Conservation (phyloP, 73 alveolate genomes). For the Tetrahymena elliotti region DNA sequence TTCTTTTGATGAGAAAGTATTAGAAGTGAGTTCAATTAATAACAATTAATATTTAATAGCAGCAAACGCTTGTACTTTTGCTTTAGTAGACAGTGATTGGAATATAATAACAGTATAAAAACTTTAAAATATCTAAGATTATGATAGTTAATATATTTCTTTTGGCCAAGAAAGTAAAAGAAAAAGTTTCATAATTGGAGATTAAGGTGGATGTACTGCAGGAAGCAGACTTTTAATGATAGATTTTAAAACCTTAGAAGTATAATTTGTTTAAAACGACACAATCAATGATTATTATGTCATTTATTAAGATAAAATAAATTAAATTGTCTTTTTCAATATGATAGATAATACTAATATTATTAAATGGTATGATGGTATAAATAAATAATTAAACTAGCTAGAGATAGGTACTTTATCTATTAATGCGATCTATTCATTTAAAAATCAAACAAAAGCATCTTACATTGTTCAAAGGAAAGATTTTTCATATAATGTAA, state of each 20-base stretch:
- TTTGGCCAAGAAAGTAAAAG: not conserved
- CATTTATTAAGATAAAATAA: not conserved
- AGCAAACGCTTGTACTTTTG: not conserved
- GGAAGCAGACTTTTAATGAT: not conserved
- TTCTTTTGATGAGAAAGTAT: not conserved
- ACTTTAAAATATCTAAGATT: not conserved
- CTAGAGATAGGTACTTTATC: not conserved
- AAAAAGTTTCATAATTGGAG: not conserved
- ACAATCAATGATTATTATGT: not conserved
- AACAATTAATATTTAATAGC: not conserved
- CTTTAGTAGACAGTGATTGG: not conserved
- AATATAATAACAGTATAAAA: too few relatives aligned
- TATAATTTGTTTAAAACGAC: not conserved
- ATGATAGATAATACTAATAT: not conserved
- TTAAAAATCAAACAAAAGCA: not conserved
- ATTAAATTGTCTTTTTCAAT: not conserved
- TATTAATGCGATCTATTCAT: not conserved
- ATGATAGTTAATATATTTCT: not conserved
- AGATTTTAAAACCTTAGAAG: not conserved
- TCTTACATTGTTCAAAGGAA: not conserved
- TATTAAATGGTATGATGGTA: not conserved
- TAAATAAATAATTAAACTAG: too few relatives aligned
- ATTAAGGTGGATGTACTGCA: not conserved
- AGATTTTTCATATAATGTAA: not conserved
- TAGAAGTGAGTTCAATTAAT: not conserved